Percentiles rank a stretch among this genome's conserved stretches.
Conservation (phyloP, 176 grass and related monocot genomes). For the Aegilops longissima region DNA sequence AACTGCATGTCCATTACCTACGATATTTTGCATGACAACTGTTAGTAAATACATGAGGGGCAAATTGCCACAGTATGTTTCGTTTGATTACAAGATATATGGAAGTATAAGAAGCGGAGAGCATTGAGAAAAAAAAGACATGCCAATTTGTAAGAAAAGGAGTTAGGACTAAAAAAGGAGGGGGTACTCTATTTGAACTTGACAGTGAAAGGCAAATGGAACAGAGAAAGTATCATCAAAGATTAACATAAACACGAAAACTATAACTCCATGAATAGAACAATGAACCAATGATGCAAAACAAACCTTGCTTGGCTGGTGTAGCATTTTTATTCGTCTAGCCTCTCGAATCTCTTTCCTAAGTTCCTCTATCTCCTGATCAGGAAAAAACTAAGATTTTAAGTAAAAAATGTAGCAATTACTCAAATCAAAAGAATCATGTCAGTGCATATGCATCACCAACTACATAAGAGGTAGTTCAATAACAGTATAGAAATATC, state of each 20-base stretch:
- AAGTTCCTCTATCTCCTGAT: slow-evolving; percentile 81
- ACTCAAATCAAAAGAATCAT: slow-evolving; percentile 4
- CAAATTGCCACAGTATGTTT: not conserved
- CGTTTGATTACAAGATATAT: slow-evolving; percentile 8
- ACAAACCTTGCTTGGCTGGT: slow-evolving; percentile 97
- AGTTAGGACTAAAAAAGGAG: not conserved
- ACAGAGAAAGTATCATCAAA: slow-evolving; percentile 14
- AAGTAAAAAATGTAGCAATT: not conserved
- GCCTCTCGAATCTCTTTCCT: slow-evolving; percentile 90
- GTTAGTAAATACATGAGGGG: not conserved
- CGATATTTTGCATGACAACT: not conserved
- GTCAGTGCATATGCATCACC: not conserved
- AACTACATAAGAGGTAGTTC: not conserved
- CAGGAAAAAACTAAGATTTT: slow-evolving; percentile 18
- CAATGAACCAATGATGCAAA: slow-evolving; percentile 8
- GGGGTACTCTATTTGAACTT: not conserved
- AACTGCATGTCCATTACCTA: slow-evolving; percentile 97
- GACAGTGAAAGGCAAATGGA: not conserved
- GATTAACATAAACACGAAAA: not conserved
- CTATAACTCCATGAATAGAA: not conserved
- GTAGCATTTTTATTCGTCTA: slow-evolving; percentile 97
- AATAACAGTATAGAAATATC: slow-evolving; percentile 19
- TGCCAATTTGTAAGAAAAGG: not conserved
- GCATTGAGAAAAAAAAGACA: not conserved
- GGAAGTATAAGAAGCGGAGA: not conserved